These are phyloP conservation scores for Brachypodium distachyon DNA, from an alignment of 202 grass and related monocot genomes.

Conservation along the genomic window DNA sequence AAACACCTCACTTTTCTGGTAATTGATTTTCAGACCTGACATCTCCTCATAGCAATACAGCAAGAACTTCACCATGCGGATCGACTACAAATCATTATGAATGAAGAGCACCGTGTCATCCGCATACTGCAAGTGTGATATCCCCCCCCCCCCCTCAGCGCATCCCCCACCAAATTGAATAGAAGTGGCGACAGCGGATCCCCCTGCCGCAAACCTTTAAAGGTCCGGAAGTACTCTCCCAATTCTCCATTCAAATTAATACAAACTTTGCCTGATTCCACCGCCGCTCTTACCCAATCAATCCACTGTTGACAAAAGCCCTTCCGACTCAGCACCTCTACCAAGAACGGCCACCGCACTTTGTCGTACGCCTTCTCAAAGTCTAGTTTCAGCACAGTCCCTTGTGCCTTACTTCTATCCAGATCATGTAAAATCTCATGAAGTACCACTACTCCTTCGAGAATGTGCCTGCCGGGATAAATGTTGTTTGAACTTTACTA, in stretches of 20 bases:
- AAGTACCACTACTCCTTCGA: not conserved
- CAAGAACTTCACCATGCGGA: too few relatives aligned
- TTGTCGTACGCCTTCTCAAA: not conserved
- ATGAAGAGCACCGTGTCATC: too few relatives aligned
- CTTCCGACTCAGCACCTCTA: not conserved
- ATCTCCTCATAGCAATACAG: too few relatives aligned
- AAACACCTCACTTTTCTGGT: too few relatives aligned
- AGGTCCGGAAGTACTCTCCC: too few relatives aligned
- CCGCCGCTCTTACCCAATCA: not conserved
- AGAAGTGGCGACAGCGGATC: too few relatives aligned
- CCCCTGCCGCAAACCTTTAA: too few relatives aligned
- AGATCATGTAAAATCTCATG: not conserved
- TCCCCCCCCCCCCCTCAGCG: too few relatives aligned
- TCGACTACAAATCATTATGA: too few relatives aligned
- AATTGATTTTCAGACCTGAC: too few relatives aligned
- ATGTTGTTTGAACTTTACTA: not conserved
- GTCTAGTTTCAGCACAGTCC: not conserved
- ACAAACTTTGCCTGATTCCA: not conserved
- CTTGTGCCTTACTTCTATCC: not conserved
- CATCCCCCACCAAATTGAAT: too few relatives aligned
- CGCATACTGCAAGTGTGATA: too few relatives aligned
- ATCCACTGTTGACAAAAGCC: not conserved
- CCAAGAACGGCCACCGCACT: not conserved
- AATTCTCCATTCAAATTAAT: not conserved
- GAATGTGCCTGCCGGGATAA: not conserved